Conservation (phyloP, 2,329 filamentous ascomycete genomes). For the Neobulgaria alba region DNA sequence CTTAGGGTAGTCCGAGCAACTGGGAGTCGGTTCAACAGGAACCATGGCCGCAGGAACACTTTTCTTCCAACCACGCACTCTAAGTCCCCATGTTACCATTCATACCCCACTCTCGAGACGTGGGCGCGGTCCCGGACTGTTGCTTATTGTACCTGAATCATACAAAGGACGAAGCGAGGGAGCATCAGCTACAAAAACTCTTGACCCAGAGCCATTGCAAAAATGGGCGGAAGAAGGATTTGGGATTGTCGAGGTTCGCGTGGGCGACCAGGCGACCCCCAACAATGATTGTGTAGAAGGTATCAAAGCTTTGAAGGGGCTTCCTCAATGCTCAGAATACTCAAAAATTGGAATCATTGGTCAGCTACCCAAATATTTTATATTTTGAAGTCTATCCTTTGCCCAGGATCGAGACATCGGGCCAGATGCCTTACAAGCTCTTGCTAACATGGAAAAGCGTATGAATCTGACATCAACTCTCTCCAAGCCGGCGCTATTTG, state of each 20-base stretch:
- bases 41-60: too few relatives aligned
- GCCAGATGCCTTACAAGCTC: background rate
- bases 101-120: background rate
- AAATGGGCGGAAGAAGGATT: slow-evolving; percentile 30
- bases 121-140: background rate
- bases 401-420: background rate
- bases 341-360: background rate
- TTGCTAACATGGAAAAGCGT: background rate
- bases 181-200: background rate
- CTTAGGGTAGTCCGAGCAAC: too few relatives aligned
- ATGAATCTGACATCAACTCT: background rate
- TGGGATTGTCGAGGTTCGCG: slow-evolving; percentile 19
- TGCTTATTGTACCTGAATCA: background rate
- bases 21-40: too few relatives aligned
- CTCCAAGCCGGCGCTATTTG: too few relatives aligned
- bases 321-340: background rate
- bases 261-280: too few relatives aligned
- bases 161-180: too few relatives aligned
- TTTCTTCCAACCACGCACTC: too few relatives aligned
- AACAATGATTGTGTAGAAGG: background rate
- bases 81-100: too few relatives aligned
- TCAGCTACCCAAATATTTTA: background rate
- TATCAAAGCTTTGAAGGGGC: background rate
- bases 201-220: background rate
- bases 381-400: slow-evolving; percentile 1